These are phyloP conservation scores for Stromatinia cepivora DNA, from an alignment of 2,329 filamentous ascomycete species.

Conservation along the genomic window DNA sequence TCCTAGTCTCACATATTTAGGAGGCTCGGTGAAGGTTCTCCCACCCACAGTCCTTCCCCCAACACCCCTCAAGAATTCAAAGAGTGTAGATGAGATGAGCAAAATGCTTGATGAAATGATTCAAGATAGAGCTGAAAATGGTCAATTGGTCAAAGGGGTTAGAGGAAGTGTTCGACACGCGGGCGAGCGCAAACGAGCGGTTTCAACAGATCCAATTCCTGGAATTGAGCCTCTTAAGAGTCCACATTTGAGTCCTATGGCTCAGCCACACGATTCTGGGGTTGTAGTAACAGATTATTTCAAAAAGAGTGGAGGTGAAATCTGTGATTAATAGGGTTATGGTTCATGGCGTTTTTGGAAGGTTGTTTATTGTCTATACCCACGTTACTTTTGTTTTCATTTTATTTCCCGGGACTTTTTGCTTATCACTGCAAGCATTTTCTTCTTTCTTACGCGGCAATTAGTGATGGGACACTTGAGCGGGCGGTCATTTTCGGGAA, in stretches of 20 bases:
- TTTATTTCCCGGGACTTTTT: slow-evolving; percentile 9
- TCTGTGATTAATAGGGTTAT: slow-evolving; percentile 14
- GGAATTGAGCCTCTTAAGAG: slow-evolving; percentile 19
- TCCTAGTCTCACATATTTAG: slow-evolving; percentile 12
- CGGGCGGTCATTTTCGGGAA: slow-evolving; percentile 6
- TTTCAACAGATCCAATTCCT: slow-evolving; percentile 10
- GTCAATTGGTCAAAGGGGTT: slow-evolving; percentile 65
- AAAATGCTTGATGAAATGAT: slow-evolving; percentile 96
- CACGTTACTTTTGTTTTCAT: slow-evolving; percentile 20
- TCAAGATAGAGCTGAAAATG: slow-evolving; percentile 77
- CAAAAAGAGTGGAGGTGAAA: slow-evolving; percentile 14
- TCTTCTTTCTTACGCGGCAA: slow-evolving; percentile 10
- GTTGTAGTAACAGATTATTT: slow-evolving; percentile 20
- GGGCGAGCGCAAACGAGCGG: slow-evolving; percentile 44
- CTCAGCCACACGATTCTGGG: slow-evolving; percentile 18
- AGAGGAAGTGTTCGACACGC: slow-evolving; percentile 67
- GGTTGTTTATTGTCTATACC: slow-evolving; percentile 26
- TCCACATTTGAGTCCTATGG: background rate
- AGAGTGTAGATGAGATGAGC: slow-evolving; percentile 88
- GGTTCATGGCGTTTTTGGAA: slow-evolving; percentile 13
- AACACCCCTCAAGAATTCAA: slow-evolving; percentile 42
- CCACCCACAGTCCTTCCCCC: slow-evolving; percentile 31
- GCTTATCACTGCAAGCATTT: slow-evolving; percentile 1
- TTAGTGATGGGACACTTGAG: slow-evolving; percentile 1
- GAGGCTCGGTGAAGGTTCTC: slow-evolving; percentile 27